These are phyloP conservation scores for Gossypioides kirkii DNA, from an alignment of 345 rosid genomes.

Conservation along the genomic window DNA sequence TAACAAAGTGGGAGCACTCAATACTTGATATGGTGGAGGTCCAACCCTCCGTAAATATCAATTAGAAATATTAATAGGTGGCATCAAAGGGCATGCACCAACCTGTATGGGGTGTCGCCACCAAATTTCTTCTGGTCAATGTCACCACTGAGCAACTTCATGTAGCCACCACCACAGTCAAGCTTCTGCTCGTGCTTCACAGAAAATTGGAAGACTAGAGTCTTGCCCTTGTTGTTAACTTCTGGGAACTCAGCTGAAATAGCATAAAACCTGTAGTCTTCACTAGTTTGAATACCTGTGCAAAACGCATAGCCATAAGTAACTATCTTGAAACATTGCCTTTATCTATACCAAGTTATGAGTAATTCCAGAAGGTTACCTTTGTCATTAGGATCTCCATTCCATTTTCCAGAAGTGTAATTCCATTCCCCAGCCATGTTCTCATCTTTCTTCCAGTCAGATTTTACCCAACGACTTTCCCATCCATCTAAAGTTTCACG, in stretches of 20 bases:
- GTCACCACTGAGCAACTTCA: conserved; percentile 88
- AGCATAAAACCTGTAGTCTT: conserved; percentile 95
- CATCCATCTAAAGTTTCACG: conserved; percentile 65
- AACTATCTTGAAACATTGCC: background rate
- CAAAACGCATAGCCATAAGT: background rate
- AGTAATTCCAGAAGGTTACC: conserved; percentile 40
- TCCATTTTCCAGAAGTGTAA: conserved; percentile 90
- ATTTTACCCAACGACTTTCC: conserved; percentile 88
- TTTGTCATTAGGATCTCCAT: conserved; percentile 79
- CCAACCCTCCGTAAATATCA: background rate
- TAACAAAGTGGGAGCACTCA: no score
- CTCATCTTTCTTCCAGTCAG: conserved; percentile 95
- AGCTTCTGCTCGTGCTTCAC: conserved; percentile 99
- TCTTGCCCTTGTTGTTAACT: conserved; percentile 87
- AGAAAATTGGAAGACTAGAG: conserved; percentile 89
- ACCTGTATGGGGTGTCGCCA: conserved; percentile 96
- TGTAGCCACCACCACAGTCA: conserved; percentile 99
- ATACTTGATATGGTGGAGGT: no score
- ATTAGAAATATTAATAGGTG: background rate
- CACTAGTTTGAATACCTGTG: conserved; percentile 95
- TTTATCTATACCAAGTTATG: background rate
- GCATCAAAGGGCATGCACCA: background rate
- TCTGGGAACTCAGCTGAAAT: conserved; percentile 91
- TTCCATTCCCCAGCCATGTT: conserved; percentile 88
- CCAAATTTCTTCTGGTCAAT: conserved; percentile 95